Evolutionary conservation across 2,329 filamentous ascomycete species (phyloP).

Genomic region (Thielaviopsis cerberus): DNA sequence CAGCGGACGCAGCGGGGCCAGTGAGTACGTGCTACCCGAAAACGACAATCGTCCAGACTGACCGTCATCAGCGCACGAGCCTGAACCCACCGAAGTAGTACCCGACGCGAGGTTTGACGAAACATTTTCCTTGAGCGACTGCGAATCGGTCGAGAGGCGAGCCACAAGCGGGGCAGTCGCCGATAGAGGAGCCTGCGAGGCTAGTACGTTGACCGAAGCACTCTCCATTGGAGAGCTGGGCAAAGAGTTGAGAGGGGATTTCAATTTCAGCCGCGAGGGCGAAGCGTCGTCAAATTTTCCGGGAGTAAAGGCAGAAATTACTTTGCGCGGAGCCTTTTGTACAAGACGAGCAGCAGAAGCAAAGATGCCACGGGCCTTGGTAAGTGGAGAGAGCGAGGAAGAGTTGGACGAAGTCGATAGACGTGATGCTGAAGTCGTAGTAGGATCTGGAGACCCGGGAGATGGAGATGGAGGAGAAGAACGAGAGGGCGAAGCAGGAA

Average conservation of each 20-base stretch:
- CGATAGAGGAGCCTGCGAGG: neutral
- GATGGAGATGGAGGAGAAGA: neutral
- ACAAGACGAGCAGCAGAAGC: slow-evolving; percentile 8
- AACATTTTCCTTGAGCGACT: neutral
- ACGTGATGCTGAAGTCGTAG: neutral
- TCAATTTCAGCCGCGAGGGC: neutral
- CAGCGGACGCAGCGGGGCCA: slow-evolving; percentile 10
- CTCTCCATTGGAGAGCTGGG: neutral
- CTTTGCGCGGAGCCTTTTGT: slow-evolving; percentile 10
- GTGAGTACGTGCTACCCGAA: slow-evolving; percentile 10
- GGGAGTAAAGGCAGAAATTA: slow-evolving; percentile 6
- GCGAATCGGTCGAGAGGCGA: neutral
- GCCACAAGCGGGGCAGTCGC: neutral
- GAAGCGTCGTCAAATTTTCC: slow-evolving; percentile 3
- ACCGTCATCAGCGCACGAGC: neutral
- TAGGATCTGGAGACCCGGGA: neutral
- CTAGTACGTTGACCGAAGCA: neutral
- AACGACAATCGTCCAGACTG: slow-evolving; percentile 8
- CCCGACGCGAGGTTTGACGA: neutral
- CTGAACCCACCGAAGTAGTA: neutral
- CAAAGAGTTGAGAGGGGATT: neutral
- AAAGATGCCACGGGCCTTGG: slow-evolving; percentile 7
- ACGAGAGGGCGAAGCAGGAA: neutral
- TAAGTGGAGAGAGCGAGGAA: slow-evolving; percentile 5
- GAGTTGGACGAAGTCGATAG: slow-evolving; percentile 3